phyloP scores from a whole-genome alignment of 768 basidiomycete species.

The Leucocoprinus leucothites region DNA sequence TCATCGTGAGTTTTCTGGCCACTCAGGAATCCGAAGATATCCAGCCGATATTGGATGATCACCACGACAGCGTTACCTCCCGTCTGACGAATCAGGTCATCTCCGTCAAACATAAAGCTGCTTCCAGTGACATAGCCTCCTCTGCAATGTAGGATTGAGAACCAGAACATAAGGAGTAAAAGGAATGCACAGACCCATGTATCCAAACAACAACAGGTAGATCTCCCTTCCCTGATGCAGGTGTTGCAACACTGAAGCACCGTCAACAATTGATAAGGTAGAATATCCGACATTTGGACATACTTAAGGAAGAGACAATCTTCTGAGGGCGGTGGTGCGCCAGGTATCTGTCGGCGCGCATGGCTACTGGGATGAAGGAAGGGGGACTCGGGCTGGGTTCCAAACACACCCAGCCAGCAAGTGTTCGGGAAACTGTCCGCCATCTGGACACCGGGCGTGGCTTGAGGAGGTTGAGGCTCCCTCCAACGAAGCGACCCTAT shows the following conservation, averaged over 20 bases:
- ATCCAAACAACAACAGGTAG: not conserved
- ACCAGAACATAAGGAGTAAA: not conserved
- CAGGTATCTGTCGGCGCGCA: not conserved
- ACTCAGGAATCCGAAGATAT: constrained; percentile 44
- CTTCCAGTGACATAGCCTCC: not conserved
- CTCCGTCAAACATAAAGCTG: constrained; percentile 21
- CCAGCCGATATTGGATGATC: constrained; percentile 40
- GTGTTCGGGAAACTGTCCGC: not conserved
- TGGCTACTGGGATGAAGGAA: not conserved
- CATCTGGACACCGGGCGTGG: not conserved
- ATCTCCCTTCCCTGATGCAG: not conserved
- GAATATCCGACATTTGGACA: not conserved
- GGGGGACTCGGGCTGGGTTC: not conserved
- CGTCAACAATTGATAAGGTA: not conserved
- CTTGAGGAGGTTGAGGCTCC: constrained; percentile 3
- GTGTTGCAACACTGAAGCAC: not conserved
- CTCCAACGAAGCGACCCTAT: constrained; percentile 9
- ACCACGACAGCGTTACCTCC: constrained; percentile 32
- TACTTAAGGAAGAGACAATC: not conserved
- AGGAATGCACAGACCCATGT: not conserved
- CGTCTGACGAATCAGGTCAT: constrained; percentile 27
- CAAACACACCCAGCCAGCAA: not conserved
- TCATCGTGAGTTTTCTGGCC: constrained; percentile 37
- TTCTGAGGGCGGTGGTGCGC: not conserved
- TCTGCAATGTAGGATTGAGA: not conserved